A percentile compares a stretch with the other conserved stretches of the same genome.
Evolutionary conservation across 1,284 basidiomycete species (phyloP).

Genomic region (Ustilago xerochloae): DNA sequence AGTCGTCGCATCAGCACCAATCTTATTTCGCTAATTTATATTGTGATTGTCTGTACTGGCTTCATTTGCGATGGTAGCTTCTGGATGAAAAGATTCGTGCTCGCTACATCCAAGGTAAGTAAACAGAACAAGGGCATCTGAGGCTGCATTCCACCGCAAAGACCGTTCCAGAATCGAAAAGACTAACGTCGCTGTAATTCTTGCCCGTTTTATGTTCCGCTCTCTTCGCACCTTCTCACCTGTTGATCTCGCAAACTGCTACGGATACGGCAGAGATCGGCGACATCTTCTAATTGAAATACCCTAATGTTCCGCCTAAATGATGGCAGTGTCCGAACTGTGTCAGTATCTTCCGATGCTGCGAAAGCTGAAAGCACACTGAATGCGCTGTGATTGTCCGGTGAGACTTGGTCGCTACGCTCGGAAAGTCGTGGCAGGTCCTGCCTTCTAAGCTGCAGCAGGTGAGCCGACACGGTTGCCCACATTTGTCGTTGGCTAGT

Average conservation of each 20-base stretch:
- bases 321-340: not conserved
- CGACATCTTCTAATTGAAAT: conserved; percentile 41
- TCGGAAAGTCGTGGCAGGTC: too few relatives aligned
- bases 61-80: conserved; percentile 10
- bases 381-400: too few relatives aligned
- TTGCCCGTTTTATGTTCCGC: not conserved
- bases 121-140: not conserved
- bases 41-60: not conserved
- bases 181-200: too few relatives aligned
- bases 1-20: too few relatives aligned
- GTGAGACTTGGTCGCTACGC: too few relatives aligned
- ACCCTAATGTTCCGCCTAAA: not conserved
- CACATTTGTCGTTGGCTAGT: too few relatives aligned
- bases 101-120: conserved; percentile 55
- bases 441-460: too few relatives aligned
- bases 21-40: not conserved
- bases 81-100: conserved; percentile 55
- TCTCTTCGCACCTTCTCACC: not conserved
- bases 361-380: too few relatives aligned
- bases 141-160: not conserved
- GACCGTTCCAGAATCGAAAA: not conserved
- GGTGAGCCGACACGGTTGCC: too few relatives aligned
- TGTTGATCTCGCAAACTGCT: not conserved
- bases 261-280: conserved; percentile 37
- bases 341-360: too few relatives aligned